phyloP scores from a whole-genome alignment of 2,329 filamentous ascomycete species.

The Penicillium sclerotiorum region DNA sequence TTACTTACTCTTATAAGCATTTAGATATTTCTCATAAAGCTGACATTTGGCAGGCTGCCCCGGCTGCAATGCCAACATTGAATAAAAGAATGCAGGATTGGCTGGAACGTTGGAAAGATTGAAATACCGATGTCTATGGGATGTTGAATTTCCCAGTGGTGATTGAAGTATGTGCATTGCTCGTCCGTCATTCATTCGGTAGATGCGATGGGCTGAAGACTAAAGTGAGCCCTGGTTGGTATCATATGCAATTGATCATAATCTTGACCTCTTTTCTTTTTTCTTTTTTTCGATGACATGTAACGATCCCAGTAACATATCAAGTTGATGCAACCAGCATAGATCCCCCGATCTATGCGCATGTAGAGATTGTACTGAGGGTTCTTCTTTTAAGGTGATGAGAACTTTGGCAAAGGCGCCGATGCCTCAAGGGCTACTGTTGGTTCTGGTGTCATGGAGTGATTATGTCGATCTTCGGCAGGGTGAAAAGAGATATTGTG shows the following conservation, averaged over 20 bases:
- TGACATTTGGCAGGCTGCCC: slow-evolving; percentile 51
- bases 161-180: background rate
- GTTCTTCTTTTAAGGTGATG: too few species aligned
- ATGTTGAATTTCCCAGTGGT: background rate
- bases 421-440: background rate
- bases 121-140: slow-evolving; percentile 5
- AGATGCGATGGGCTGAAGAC: too few species aligned
- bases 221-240: background rate
- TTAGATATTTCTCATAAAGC: slow-evolving; percentile 6
- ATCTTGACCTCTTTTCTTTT: background rate
- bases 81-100: slow-evolving; percentile 58
- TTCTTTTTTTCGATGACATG: background rate
- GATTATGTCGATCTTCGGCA: slow-evolving; percentile 24
- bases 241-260: background rate
- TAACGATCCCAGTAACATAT: background rate
- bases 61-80: slow-evolving; percentile 53
- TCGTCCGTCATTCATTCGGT: background rate
- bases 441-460: slow-evolving; percentile 18
- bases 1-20: background rate
- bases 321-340: background rate
- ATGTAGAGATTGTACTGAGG: background rate
- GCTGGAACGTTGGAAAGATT: slow-evolving; percentile 63
- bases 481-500: slow-evolving; percentile 75
- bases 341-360: background rate
- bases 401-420: too few species aligned